Evolutionary conservation across 306 rosid species (phyloP).

Genomic region (Cercis canadensis): DNA sequence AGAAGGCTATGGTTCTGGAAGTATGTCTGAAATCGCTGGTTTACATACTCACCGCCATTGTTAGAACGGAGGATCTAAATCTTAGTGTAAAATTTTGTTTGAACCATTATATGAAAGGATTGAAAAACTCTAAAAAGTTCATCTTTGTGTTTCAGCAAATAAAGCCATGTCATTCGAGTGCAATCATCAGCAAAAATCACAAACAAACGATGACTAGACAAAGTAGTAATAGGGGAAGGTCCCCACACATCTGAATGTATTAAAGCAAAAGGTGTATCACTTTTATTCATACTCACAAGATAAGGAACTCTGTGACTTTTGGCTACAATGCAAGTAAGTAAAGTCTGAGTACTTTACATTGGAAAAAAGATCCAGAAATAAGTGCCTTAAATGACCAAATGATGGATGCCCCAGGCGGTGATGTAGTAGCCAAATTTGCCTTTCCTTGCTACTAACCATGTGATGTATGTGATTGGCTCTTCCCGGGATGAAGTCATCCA

Average conservation of each 20-base stretch:
- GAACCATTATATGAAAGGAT: not conserved
- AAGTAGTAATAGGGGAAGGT: not conserved
- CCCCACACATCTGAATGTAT: constrained; percentile 20
- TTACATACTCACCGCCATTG: not conserved
- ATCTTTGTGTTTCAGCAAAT: not conserved
- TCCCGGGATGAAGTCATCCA: not conserved
- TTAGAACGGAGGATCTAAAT: not conserved
- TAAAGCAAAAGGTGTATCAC: not conserved
- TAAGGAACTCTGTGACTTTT: not conserved
- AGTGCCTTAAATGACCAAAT: not conserved
- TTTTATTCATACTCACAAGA: not conserved
- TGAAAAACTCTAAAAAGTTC: not conserved
- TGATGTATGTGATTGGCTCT: not conserved
- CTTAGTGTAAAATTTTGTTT: not conserved
- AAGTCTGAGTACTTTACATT: no score
- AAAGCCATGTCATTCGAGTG: constrained; percentile 9
- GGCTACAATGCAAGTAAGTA: not conserved
- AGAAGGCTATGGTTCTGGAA: not conserved
- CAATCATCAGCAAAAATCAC: constrained; percentile 18
- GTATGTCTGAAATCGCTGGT: not conserved
- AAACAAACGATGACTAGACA: not conserved
- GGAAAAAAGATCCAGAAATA: not conserved
- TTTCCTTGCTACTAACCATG: not conserved
- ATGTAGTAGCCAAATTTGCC: not conserved
- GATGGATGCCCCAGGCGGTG: not conserved